Base-by-base conservation (phyloP, 208 protist genomes). In the Lotmaria passim region DNA sequence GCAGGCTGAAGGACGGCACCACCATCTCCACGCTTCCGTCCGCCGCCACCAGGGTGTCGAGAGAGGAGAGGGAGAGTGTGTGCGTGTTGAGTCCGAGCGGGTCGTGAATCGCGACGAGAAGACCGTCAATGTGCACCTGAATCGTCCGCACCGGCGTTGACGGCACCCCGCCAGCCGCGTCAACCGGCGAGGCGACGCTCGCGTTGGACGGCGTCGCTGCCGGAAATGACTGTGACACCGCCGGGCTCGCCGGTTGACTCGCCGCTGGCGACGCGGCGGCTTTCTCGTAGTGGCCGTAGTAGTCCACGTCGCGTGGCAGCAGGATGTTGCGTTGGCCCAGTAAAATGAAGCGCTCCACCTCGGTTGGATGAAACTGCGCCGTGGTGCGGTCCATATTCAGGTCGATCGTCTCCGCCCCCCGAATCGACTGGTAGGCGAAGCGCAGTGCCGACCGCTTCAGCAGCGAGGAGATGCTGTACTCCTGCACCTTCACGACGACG, bases 381-480 rank as follows among this genome's bases (percentile, higher is more conserved):
- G 71, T 80, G 24, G 75, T 83, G 38, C 79, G 79, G 11, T 93
- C 78, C 61, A 95, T 69, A n/a, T 65, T 51, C n/a, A 93, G 64
- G 7, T 59, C 47, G 19, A 92, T 53, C 46, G 56, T 68, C 36
- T 71, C 68, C 14, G 48, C 34, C 10, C 69, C 61, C 4, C 59
- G 23, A 2, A 38, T 36, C 21, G 75, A 62, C 41, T 63, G 62
- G 55, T 81, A 87, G 24, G 64, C 63, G 12, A 95, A 57, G 58
- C 64, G 68, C 55, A 93, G 44, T 50, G 81, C 30, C 14, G 85
- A 85, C 41, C 85, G 82, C 58, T 88, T 85, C 28, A 93, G 64
- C 56, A 94, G 63, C 30, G 85, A 85, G 15, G 83, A 77, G 65
- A 96, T 87, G 50, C 75, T 66, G 56, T 94, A 79, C 56, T 93